These are phyloP conservation scores for Iris pallida DNA, from an alignment of 116 monocot species.

Conservation along the genomic window DNA sequence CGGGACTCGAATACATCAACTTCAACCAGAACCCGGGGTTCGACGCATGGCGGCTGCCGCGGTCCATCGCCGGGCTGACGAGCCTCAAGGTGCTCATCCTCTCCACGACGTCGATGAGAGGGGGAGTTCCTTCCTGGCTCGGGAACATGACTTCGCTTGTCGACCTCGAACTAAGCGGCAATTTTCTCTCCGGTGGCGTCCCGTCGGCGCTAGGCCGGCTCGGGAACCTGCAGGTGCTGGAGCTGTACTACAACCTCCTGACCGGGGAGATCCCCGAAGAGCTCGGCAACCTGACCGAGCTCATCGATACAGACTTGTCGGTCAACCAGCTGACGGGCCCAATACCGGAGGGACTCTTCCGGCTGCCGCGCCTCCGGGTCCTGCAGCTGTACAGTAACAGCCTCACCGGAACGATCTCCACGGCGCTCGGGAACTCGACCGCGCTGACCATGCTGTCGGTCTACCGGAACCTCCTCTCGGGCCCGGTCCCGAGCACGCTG, in stretches of 20 bases:
- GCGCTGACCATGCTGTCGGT: slow-evolving; percentile 55
- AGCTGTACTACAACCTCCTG: slow-evolving; percentile 82
- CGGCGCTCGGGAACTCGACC: slow-evolving; percentile 70
- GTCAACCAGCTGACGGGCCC: slow-evolving; percentile 64
- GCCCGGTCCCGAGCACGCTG: slow-evolving; percentile 48
- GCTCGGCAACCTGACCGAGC: slow-evolving; percentile 65
- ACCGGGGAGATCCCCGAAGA: slow-evolving; percentile 65
- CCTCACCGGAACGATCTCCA: slow-evolving; percentile 68
- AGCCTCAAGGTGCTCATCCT: slow-evolving; percentile 67
- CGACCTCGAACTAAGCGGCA: slow-evolving; percentile 77
- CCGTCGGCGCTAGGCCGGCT: slow-evolving; percentile 62
- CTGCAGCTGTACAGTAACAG: slow-evolving; percentile 78
- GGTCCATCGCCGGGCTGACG: slow-evolving; percentile 32
- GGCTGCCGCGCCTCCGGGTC: slow-evolving; percentile 46
- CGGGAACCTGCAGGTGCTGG: slow-evolving; percentile 52
- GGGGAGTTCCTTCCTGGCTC: slow-evolving; percentile 72
- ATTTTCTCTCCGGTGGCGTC: slow-evolving; percentile 58
- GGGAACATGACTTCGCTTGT: slow-evolving; percentile 88
- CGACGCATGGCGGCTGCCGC: slow-evolving; percentile 55
- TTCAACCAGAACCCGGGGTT: slow-evolving; percentile 81
- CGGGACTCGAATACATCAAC: slow-evolving; percentile 55
- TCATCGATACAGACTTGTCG: slow-evolving; percentile 73
- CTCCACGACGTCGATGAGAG: slow-evolving; percentile 65
- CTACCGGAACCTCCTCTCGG: slow-evolving; percentile 69
- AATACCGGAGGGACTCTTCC: slow-evolving; percentile 52